Base-by-base conservation (phyloP, 768 basidiomycete species). In the Suillus subluteus region DNA sequence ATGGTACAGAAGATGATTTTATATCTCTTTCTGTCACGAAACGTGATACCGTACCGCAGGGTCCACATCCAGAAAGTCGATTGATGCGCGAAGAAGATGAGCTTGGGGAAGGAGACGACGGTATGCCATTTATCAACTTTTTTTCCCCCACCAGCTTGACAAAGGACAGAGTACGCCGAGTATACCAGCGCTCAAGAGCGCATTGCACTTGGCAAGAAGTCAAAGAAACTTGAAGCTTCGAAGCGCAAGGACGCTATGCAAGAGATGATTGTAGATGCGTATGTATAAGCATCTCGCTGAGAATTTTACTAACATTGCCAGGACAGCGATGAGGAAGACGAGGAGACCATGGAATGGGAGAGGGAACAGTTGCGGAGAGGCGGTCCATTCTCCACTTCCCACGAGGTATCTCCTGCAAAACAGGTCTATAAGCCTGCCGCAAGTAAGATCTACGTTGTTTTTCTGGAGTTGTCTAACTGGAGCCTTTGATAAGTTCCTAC, bases 111-210 rank as follows among this genome's bases (percentile, higher is more conserved):
- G 93, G 89, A 3, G 94, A 95, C 46, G 94, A 96, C 68, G 94
- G 94, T 94, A 71, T 50, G 85, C 75, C 23, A 65, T 26, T 35
- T n/a, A 62, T 63, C 18, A n/a, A 2, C 13, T 30, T 35, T 23
- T 41, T 38, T 41, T 38, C 23, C 4, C 43, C 43, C 62, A 67
- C 67, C 66, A 46, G 13, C 64, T 23, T 65, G 68, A 70, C 67
- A 66, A 65, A 48, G 56, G 48, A 54, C 69, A 95, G 94, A 95
- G 71, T 94, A 85, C 73, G 90, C 94, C 6, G 93, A 95, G 73
- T 96, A 89, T 71, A 96, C 94, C 1, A 92, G 88, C 70, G 94
- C 94, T 0, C 89, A 93, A 77, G 94, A 95, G 69, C 83, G 94
- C 41, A 92, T 96, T 62, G 91, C 94, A 0, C 78, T 96, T 3